Evolutionary conservation across 2,329 filamentous ascomycete species (phyloP).

Genomic region (Aspergillaceae sp.): DNA sequence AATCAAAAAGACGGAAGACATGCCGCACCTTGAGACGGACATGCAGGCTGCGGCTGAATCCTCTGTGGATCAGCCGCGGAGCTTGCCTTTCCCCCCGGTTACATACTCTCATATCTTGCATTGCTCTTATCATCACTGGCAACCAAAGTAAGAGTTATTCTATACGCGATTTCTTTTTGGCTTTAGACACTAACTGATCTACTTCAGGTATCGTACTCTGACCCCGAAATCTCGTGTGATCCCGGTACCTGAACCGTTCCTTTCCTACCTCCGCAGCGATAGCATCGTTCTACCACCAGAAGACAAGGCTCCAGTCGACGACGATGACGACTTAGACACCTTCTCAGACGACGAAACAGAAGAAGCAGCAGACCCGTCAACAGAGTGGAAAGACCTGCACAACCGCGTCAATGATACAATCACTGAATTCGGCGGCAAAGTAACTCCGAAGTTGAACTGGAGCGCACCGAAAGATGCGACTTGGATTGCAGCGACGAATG

Average conservation of each 20-base stretch:
- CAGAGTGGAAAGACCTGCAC: conserved; percentile 62
- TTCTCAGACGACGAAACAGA: conserved; percentile 48
- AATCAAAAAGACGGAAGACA: conserved; percentile 4
- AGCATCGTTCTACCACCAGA: conserved; percentile 69
- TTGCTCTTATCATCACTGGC: conserved; percentile 91
- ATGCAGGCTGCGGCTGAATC: conserved; percentile 6
- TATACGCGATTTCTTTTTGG: background rate
- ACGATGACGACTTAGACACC: conserved; percentile 44
- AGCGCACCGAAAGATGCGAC: conserved; percentile 92
- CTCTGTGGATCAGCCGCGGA: conserved; percentile 13
- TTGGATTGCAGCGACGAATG: conserved; percentile 82
- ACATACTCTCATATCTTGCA: conserved; percentile 81
- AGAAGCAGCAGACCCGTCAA: conserved; percentile 48
- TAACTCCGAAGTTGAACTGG: conserved; percentile 94
- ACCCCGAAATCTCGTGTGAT: conserved; percentile 83
- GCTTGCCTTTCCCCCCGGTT: conserved; percentile 69
- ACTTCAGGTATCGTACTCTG: conserved; percentile 60
- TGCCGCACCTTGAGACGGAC: conserved; percentile 24
- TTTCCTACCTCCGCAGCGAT: conserved; percentile 82
- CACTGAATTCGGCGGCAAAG: conserved; percentile 69
- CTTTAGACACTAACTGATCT: conserved; percentile 5
- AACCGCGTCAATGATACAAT: conserved; percentile 68
- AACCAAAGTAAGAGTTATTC: conserved; percentile 52
- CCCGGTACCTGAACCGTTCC: conserved; percentile 63
- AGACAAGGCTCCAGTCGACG: conserved; percentile 19